Conservation (phyloP, 176 grass and related monocot species). For the Paspalum vaginatum region DNA sequence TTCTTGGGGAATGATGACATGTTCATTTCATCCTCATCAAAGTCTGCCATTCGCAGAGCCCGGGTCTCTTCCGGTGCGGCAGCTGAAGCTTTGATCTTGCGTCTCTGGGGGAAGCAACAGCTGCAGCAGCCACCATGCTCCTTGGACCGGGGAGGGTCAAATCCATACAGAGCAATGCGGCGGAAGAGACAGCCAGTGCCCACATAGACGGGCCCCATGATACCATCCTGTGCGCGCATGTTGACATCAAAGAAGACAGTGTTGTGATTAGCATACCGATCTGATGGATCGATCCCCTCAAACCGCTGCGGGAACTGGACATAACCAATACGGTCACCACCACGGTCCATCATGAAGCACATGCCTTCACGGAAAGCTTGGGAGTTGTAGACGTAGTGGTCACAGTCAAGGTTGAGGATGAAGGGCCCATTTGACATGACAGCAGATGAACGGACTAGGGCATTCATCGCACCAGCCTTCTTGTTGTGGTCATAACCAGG, state of each 20-base stretch:
- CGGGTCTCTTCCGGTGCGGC: slow-evolving; percentile 67
- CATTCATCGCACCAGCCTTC: slow-evolving; percentile 99
- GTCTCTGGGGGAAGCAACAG: slow-evolving; percentile 84
- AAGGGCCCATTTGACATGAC: slow-evolving; percentile 99
- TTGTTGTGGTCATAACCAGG: slow-evolving; percentile 99
- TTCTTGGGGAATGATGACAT: slow-evolving; percentile 89
- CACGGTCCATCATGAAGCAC: slow-evolving; percentile 99
- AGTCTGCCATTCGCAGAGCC: slow-evolving; percentile 77
- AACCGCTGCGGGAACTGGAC: slow-evolving; percentile 98
- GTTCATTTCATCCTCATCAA: slow-evolving; percentile 93
- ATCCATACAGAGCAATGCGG: slow-evolving; percentile 86
- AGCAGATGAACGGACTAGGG: slow-evolving; percentile 87
- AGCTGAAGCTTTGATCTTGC: slow-evolving; percentile 45
- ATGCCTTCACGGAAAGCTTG: slow-evolving; percentile 95
- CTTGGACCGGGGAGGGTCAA: slow-evolving; percentile 91
- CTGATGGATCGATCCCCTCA: slow-evolving; percentile 97
- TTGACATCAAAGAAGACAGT: slow-evolving; percentile 98
- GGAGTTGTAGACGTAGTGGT: slow-evolving; percentile 96
- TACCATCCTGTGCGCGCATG: slow-evolving; percentile 87
- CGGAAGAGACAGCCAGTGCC: slow-evolving; percentile 96
- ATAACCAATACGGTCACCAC: slow-evolving; percentile 90
- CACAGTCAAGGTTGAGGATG: slow-evolving; percentile 97
- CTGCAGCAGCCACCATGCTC: slow-evolving; percentile 81
- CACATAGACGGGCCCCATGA: slow-evolving; percentile 93
- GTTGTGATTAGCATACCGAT: slow-evolving; percentile 98